Base-by-base conservation (phyloP, 2,329 filamentous ascomycete genomes). In the Pseudomassariella vexata region DNA sequence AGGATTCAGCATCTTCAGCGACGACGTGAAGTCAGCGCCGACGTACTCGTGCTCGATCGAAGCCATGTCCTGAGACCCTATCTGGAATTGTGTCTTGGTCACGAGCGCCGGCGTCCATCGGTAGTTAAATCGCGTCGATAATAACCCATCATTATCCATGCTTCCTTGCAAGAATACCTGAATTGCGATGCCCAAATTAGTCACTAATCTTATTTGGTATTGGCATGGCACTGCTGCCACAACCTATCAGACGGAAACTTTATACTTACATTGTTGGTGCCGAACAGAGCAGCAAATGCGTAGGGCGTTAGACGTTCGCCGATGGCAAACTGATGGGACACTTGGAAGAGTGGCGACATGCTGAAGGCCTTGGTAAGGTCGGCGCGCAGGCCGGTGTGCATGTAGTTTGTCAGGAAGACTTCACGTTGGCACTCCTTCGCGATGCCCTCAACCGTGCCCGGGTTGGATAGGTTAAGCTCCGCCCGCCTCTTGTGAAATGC, bases 341-440 rank as follows among this genome's bases (percentile, higher is more conserved):
- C 85, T 66, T 96, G 90, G 73, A 98, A 98, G 47, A 96, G 70
- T 37, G 92, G 92, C 36, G 81, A 78, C 60, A 94, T 78, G 73
- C 88, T 92, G 67, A 96, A 94, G 56, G 87, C 81, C 73, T 95
- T 96, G 58, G 88, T 95, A 58, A 96, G 71, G 63, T 98, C 92
- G 60, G 90, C 94, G 57, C 90, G 85, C 60, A 98, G 76, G 53
- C 92, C 92, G 26, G 86, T 85, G 71, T 98, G 96, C 79, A 92
- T 94, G 62, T 87, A 85, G 71, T 95, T 95, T 66, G 83, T 92
- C 53, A 95, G 79, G 59, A 96, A 82, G 50, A 95, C 89, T 75
- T 95, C 89, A 65, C 89, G 88, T 68, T 94, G 83, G 42, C 95
- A 88, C 70, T 98, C 92, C 59, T 84, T 82, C 48, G 84, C 77